Evolutionary conservation across 176 grass and related monocot species (phyloP), one percentile per base, ranked within the genome.

Genomic region (Ampelocalamus luodianensis): DNA sequence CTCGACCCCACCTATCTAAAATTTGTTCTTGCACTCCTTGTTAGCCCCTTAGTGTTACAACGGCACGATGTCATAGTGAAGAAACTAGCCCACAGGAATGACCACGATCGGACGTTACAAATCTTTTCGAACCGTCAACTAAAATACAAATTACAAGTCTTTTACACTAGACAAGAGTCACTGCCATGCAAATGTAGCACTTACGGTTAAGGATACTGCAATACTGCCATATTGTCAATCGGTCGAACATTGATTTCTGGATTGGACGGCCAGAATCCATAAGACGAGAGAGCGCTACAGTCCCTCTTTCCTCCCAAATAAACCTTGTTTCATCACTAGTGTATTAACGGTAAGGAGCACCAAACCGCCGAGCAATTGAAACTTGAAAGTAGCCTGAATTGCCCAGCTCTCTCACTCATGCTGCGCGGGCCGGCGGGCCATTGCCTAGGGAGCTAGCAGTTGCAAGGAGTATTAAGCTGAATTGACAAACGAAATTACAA

Each of bases 1-100:
- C 38, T 29, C 46, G 38, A 72, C 83, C 74, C 88, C 83, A 72
- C 78, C 26, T 65, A 56, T 50, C 43, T 1, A 54, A 29, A 76
- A 62, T 54, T 50, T 72, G 58, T 65, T 61, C 5, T 86, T 4
- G 59, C 5, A 59, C 68, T 79, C 39, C 50, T 45, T 34, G 4
- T 23, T 29, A 43, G 29, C 24, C 20, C 15, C 18, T 3, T 16
- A 39, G 13, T 38, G 16, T 65, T 20, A 9, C 66, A 68, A 18
- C 3, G 18, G n/a, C 75, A 56, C 24, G 38, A 40, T 62, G 4
- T 5, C 20, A 2, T 2, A 5, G 18, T 3, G 55, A 23, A 5
- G 38, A 27, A 77, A 17, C 20, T 43, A 6, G 15, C 15, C 12
- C 36, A 23, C 4, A 3, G 4, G 45, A 15, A 34, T 32, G 26